Evolutionary conservation across 2,329 filamentous ascomycete species (phyloP), one percentile per base, ranked within the genome.

Genomic region (Aureobasidium sp.): DNA sequence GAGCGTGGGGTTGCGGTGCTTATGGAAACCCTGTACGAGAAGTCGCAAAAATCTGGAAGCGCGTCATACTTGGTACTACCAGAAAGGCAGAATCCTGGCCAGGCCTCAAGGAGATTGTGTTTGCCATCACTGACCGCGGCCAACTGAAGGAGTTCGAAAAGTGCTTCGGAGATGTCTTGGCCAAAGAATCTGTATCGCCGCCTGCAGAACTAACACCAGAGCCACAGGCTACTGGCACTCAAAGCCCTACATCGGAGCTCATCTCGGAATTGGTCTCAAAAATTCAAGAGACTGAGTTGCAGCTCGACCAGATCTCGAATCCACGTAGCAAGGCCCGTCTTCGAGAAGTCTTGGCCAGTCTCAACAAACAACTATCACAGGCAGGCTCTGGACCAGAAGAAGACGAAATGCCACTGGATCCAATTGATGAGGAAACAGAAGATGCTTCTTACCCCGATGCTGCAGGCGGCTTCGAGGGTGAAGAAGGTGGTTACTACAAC

Each of bases 1-100:
- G 84, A 0, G 83, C 84, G 0, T 86, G 84, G 83, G 84, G 84
- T 0, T 86, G 83, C 62, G 84, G 84, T 2, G 82, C 82, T 0
- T 84, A 85, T 61, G 83, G 82, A 0, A 86, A 87, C 63, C 84
- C 84, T 0, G 78, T 84, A 0, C 71, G 71, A 1, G 82, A 86
- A 68, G 72, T 87, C 31, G 83, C 84, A 15, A 71, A 73, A 19
- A 76, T 79, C 0, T 87, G 84, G 79, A 75, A 73, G 62, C 76
- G 72, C 61, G 74, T 75, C 17, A 68, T 78, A 38, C 67, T 73
- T 11, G 71, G 70, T 27, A 66, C 62, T n/a, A 63, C 61, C 1
- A 51, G 45, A 1, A 60, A 65, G 60, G 13, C 64, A 49, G 67
- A 78, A 66, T 62, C 60, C 6, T 79, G 80, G 79, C 65, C 71